Conservation (phyloP, 2,329 filamentous ascomycete genomes). For the Parafenestella ontariensis region DNA sequence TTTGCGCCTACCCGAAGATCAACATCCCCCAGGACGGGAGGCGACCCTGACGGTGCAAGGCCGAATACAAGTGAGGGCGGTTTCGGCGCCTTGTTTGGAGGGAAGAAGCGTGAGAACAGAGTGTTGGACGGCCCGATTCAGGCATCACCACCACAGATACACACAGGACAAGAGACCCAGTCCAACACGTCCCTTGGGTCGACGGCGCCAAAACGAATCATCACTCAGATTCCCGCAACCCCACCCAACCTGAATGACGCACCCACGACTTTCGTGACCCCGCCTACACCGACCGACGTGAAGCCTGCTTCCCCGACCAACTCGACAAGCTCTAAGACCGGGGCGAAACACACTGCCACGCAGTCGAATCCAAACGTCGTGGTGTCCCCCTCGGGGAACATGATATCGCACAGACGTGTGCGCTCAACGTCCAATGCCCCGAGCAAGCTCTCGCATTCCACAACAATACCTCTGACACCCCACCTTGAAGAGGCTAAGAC, state of each 20-base stretch:
- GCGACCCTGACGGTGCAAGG: conserved; percentile 48
- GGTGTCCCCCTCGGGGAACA: conserved; percentile 70
- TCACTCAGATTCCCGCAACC: conserved; percentile 51
- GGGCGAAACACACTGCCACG: conserved; percentile 37
- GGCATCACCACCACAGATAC: conserved; percentile 40
- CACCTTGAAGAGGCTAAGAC: conserved; percentile 74
- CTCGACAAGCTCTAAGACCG: conserved; percentile 32
- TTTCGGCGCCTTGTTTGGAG: conserved; percentile 53
- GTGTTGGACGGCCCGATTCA: conserved; percentile 37
- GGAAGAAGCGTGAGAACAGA: conserved; percentile 42
- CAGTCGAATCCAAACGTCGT: conserved; percentile 60
- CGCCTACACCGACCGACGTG: conserved; percentile 66
- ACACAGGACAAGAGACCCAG: conserved; percentile 40
- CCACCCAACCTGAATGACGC: conserved; percentile 52
- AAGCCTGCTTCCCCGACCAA: conserved; percentile 45
- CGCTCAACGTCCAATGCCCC: conserved; percentile 67
- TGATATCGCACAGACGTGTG: conserved; percentile 74
- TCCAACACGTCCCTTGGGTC: conserved; percentile 35
- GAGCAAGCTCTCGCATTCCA: conserved; percentile 84
- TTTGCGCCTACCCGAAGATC: conserved; percentile 59
- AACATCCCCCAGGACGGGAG: conserved; percentile 37
- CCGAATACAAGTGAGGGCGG: conserved; percentile 51
- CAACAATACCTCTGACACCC: conserved; percentile 72
- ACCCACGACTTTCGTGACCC: conserved; percentile 67
- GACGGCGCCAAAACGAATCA: conserved; percentile 41